phyloP scores from a whole-genome alignment of 768 basidiomycete species.

The Mycena kentingensis region DNA sequence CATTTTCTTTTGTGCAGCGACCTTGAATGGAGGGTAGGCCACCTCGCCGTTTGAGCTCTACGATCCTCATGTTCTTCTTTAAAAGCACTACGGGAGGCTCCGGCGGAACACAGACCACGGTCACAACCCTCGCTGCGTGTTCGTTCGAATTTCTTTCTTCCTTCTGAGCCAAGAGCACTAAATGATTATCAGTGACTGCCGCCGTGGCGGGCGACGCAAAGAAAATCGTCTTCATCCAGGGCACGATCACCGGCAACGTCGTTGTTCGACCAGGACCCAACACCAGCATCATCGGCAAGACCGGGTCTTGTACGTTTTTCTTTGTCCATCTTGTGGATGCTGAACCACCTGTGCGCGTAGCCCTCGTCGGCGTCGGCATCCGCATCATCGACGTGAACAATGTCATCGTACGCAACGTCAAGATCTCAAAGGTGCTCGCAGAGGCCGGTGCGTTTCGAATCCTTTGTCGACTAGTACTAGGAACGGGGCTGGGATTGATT shows the following conservation, averaged over 20 bases:
- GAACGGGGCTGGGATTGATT: too few species aligned
- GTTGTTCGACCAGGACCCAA: conserved; percentile 47
- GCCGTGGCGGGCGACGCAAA: conserved; percentile 45
- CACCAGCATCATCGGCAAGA: conserved; percentile 44
- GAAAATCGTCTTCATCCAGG: conserved; percentile 48
- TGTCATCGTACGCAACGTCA: conserved; percentile 53
- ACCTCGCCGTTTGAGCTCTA: not conserved
- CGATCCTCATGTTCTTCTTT: not conserved
- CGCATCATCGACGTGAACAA: conserved; percentile 43
- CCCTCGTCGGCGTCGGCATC: conserved; percentile 47
- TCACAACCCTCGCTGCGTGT: conserved; percentile 41
- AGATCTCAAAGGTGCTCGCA: conserved; percentile 50
- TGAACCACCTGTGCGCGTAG: too few species aligned
- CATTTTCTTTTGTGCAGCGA: conserved; percentile 9
- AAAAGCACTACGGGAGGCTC: conserved; percentile 46
- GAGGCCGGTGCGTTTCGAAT: conserved; percentile 29
- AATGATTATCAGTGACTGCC: conserved; percentile 33
- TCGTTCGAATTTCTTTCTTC: not conserved
- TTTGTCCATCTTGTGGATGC: not conserved
- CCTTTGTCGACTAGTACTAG: not conserved
- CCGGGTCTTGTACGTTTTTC: conserved; percentile 39
- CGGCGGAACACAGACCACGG: conserved; percentile 46
- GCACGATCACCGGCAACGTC: conserved; percentile 45
- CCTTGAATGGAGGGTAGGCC: conserved; percentile 27
- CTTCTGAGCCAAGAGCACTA: not conserved